Evolutionary conservation across 306 rosid species (phyloP).

Genomic region (Inga laurina): DNA sequence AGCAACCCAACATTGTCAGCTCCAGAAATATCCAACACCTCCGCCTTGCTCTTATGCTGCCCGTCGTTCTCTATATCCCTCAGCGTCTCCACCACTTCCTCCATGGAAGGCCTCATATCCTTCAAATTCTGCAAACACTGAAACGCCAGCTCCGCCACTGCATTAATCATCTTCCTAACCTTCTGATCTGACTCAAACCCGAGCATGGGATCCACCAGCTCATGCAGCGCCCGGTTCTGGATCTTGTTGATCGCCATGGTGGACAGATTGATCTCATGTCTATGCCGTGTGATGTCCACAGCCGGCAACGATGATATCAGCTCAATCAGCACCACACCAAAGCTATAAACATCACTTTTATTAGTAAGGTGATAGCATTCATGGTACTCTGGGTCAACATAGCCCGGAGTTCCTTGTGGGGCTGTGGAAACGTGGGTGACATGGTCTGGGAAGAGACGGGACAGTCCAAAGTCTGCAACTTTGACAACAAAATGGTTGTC

Average conservation of each 20-base stretch:
- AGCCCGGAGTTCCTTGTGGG: constrained; percentile 96
- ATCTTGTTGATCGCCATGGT: constrained; percentile 84
- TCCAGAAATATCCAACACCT: constrained; percentile 49
- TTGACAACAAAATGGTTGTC: constrained; percentile 63
- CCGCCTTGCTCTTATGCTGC: constrained; percentile 37
- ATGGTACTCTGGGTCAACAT: constrained; percentile 88
- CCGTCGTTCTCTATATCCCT: constrained; percentile 51
- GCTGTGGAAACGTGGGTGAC: constrained; percentile 82
- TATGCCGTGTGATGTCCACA: constrained; percentile 81
- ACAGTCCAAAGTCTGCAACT: constrained; percentile 91
- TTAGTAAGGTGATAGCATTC: constrained; percentile 72
- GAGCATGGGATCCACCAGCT: constrained; percentile 63
- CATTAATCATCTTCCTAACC: constrained; percentile 58
- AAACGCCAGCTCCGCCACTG: constrained; percentile 80
- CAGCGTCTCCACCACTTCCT: constrained; percentile 51
- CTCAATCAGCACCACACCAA: constrained; percentile 82
- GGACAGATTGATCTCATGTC: constrained; percentile 77
- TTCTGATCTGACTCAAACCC: constrained; percentile 64
- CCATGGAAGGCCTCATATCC: constrained; percentile 76
- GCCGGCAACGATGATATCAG: constrained; percentile 83
- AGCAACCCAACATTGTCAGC: constrained; percentile 45
- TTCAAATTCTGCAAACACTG: constrained; percentile 69
- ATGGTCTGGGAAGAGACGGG: constrained; percentile 70
- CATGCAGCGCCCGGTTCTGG: constrained; percentile 55
- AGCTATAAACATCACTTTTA: constrained; percentile 88